These are phyloP conservation scores for Trichoderma gracile DNA, from an alignment of 2,329 filamentous ascomycete species.

Conservation along the genomic window DNA sequence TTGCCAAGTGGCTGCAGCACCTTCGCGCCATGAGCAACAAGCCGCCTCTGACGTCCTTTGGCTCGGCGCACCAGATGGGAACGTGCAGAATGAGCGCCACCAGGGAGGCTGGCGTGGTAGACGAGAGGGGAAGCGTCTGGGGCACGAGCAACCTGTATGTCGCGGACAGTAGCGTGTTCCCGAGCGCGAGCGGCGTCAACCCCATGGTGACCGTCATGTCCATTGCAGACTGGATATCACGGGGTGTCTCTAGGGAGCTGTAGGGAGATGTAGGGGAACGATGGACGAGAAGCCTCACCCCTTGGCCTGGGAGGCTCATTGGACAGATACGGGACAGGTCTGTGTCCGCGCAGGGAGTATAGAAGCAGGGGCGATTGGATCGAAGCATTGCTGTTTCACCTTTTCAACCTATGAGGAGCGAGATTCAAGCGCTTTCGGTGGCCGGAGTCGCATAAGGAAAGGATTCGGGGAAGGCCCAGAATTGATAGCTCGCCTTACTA, in stretches of 20 bases:
- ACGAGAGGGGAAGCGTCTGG: conserved; percentile 63
- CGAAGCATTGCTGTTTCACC: conserved; percentile 13
- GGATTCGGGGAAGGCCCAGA: conserved; percentile 13
- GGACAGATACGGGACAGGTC: background rate
- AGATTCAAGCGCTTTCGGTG: conserved; percentile 22
- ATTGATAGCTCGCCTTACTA: conserved; percentile 16
- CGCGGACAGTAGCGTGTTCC: conserved; percentile 74
- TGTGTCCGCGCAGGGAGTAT: background rate
- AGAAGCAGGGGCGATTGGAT: conserved; percentile 9
- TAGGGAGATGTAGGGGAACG: conserved; percentile 7
- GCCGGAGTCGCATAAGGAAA: conserved; percentile 8
- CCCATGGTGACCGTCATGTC: conserved; percentile 80
- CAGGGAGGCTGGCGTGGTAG: conserved; percentile 57
- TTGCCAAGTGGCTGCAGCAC: conserved; percentile 61
- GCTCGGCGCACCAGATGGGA: conserved; percentile 81
- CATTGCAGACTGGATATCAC: conserved; percentile 65
- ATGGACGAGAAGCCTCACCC: background rate
- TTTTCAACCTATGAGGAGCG: conserved; percentile 17
- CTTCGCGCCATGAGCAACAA: conserved; percentile 52
- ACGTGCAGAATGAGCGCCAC: conserved; percentile 68
- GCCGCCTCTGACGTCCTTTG: conserved; percentile 55
- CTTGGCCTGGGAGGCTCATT: background rate
- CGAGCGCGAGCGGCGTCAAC: conserved; percentile 75
- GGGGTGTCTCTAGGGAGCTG: conserved; percentile 53
- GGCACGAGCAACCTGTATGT: conserved; percentile 66